phyloP scores from a whole-genome alignment of 306 rosid species.

The Casuarina glauca region DNA sequence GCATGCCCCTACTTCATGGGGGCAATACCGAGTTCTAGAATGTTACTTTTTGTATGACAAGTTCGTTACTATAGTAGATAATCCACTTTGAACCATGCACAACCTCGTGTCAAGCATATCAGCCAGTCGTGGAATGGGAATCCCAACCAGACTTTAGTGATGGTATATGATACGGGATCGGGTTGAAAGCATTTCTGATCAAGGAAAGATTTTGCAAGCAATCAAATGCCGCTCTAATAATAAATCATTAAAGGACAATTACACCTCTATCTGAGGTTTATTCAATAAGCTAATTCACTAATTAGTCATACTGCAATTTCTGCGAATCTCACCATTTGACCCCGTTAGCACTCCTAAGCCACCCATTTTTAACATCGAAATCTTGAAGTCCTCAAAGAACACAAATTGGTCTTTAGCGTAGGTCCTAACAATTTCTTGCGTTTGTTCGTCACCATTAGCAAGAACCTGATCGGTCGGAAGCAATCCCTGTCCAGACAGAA shows the following conservation, averaged over 20 bases:
- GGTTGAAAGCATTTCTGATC: neutral
- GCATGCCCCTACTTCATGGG: neutral
- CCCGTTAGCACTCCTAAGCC: constrained; percentile 41
- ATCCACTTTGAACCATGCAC: neutral
- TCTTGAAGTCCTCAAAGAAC: constrained; percentile 69
- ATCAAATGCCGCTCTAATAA: no score
- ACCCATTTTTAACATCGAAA: constrained; percentile 78
- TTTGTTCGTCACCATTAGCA: constrained; percentile 40
- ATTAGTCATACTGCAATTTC: constrained; percentile 48
- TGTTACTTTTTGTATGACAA: neutral
- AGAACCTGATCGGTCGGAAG: constrained; percentile 76
- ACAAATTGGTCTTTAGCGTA: constrained; percentile 45
- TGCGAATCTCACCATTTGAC: constrained; percentile 53
- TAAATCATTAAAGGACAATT: neutral
- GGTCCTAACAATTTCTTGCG: constrained; percentile 54
- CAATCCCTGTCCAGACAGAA: constrained; percentile 71
- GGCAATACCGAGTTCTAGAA: constrained; percentile 1
- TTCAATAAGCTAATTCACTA: neutral
- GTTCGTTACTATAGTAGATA: neutral
- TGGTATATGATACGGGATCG: neutral
- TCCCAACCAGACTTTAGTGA: neutral
- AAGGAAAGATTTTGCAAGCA: neutral
- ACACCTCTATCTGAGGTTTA: neutral
- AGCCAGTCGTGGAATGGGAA: neutral
- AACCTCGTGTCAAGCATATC: neutral